Conservation (phyloP, 768 basidiomycete genomes). For the Russula abietina region DNA sequence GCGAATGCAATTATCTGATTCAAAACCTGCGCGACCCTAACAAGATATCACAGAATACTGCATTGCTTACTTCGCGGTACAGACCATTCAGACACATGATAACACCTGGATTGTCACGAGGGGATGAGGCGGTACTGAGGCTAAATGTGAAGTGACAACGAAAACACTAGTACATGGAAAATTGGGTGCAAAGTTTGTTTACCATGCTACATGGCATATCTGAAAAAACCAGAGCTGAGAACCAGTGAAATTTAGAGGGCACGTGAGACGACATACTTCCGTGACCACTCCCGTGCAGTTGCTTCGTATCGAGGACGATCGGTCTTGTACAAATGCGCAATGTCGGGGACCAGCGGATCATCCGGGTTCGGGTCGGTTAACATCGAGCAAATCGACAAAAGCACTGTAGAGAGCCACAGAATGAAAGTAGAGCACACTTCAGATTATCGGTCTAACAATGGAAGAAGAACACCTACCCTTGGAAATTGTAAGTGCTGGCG, state of each 20-base stretch:
- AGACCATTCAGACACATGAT: constrained; percentile 7
- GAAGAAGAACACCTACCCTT: constrained; percentile 59
- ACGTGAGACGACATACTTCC: constrained; percentile 64
- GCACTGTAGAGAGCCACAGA: constrained; percentile 44
- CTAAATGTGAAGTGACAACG: constrained; percentile 18
- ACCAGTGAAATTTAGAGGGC: neutral
- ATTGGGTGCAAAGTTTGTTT: constrained; percentile 8
- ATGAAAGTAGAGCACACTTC: neutral
- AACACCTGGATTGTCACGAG: constrained; percentile 22
- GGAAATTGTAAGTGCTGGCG: constrained; percentile 96
- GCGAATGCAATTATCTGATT: neutral
- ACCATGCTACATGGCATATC: constrained; percentile 26
- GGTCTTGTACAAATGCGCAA: constrained; percentile 99
- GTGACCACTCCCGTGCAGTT: constrained; percentile 98
- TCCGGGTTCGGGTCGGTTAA: constrained; percentile 99
- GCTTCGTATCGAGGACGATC: constrained; percentile 96
- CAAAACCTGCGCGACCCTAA: neutral
- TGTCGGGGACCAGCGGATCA: constrained; percentile 97
- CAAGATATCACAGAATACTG: neutral
- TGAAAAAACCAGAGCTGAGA: constrained; percentile 9
- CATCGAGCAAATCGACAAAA: constrained; percentile 99
- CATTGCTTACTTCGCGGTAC: neutral
- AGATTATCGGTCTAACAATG: neutral
- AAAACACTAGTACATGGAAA: constrained; percentile 23
- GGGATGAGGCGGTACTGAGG: constrained; percentile 15